Base-by-base conservation (phyloP, 129 eudicot species). In the Calendula officinalis region DNA sequence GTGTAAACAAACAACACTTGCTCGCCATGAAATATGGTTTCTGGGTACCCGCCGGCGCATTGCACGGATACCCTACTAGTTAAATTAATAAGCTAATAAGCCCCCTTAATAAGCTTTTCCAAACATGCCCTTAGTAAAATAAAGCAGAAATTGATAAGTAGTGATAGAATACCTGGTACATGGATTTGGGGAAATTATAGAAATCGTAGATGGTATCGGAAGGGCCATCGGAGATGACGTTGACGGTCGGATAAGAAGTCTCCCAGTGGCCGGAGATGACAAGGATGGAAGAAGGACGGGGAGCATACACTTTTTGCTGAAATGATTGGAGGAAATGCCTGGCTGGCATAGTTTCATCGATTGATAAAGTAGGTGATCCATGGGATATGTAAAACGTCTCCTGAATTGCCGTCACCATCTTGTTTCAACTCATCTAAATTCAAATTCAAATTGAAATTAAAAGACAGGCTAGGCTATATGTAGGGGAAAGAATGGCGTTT, bases 251-350 rank as follows among this genome's bases (percentile, higher is more conserved):
- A 13, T 77, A 76, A 9, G 75, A 67, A 4, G 98, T 87, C 57
- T 87, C 96, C 98, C 98, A 87, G 53, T 91, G 98, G 42, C 82
- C 98, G 32, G 98, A 87, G 9, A 91, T 78, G 3, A 87, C 37
- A 12, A 91, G 86, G 52, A 91, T 87, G 0, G 96, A 70, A n/a
- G 79, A 75, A 6, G 98, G 98, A 10, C 60, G 80, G 30, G 60
- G 72, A 10, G 82, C 32, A 10, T 78, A 68, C 0, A 78, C 80
- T 3, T 71, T 84, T 16, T 85, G 68, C 15, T 55, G 84, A 67
- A 88, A 91, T 0, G 85, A 76, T 54, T 84, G 64, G 38, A 91
- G 66, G 79, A 91, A 91, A 48, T 67, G 75, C 1, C 90, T 72
- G 5, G 96, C 96, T 2, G 88, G 86, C 67, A 84, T 67, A 6